A percentile compares a stretch with the other conserved stretches of the same genome.
These are phyloP conservation scores for Chlamydomonas reinhardtii DNA, from an alignment of 163 green algal genomes.

Conservation along the genomic window DNA sequence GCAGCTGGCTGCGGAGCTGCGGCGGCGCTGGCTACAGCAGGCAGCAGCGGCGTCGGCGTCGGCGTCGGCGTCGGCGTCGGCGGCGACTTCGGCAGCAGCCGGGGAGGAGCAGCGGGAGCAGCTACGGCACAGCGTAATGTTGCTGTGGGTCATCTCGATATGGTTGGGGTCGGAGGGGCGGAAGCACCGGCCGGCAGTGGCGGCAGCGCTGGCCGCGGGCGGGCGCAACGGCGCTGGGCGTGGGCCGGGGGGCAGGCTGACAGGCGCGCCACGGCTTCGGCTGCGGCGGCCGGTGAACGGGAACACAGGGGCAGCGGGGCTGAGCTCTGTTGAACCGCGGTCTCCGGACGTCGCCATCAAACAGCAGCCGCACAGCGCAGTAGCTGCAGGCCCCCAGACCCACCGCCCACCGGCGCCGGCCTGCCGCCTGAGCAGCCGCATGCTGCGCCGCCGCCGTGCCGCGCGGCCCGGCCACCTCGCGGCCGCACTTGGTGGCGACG, in stretches of 20 bases:
- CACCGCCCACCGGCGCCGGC: background rate
- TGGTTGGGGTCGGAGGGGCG: conserved; percentile 7
- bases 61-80: too few relatives aligned
- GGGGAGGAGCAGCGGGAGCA: background rate
- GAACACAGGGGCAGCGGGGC: too few relatives aligned
- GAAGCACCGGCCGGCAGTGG: too few relatives aligned
- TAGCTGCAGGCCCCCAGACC: background rate
- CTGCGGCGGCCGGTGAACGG: too few relatives aligned
- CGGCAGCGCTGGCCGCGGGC: too few relatives aligned
- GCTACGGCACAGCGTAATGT: background rate
- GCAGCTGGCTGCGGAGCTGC: background rate
- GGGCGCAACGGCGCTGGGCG: too few relatives aligned
- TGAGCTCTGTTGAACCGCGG: too few relatives aligned
- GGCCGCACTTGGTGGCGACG: background rate
- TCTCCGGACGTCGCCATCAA: background rate
- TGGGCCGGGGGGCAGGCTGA: too few relatives aligned
- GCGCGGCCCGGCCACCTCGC: background rate
- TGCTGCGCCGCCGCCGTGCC: conserved; percentile 16
- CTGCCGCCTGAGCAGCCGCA: background rate
- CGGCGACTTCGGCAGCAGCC: too few relatives aligned
- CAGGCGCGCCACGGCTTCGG: too few relatives aligned
- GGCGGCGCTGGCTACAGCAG: background rate
- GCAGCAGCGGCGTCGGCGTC: background rate
- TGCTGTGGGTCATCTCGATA: conserved; percentile 33
- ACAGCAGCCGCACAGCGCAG: background rate